These are phyloP conservation scores for Aaosphaeria pasadenensis DNA, from an alignment of 2,329 filamentous ascomycete genomes.

Conservation along the genomic window DNA sequence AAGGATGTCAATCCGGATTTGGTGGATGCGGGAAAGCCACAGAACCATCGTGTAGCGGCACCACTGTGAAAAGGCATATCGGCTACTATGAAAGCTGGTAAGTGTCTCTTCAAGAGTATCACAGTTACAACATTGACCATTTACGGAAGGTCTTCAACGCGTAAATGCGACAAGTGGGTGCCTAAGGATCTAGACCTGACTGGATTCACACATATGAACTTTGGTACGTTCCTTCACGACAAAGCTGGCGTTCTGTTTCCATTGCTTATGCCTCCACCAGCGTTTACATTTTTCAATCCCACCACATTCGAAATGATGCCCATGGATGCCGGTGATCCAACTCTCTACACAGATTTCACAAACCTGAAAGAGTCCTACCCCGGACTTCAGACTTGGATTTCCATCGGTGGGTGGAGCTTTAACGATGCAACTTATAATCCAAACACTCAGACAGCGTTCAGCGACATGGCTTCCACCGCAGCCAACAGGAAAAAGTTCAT, in stretches of 20 bases:
- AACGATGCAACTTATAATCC: slow-evolving; percentile 25
- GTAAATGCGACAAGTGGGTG: slow-evolving; percentile 7
- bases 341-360: too few relatives aligned
- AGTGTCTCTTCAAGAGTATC: too few relatives aligned
- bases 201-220: background rate
- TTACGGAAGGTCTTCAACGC: background rate
- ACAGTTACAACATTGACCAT: too few relatives aligned
- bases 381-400: slow-evolving; percentile 37
- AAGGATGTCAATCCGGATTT: background rate
- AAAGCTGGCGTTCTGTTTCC: background rate
- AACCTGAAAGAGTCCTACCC: slow-evolving; percentile 31
- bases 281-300: too few relatives aligned
- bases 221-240: background rate
- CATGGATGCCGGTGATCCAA: too few relatives aligned
- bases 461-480: slow-evolving; percentile 25
- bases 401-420: slow-evolving; percentile 44
- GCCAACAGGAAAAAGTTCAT: slow-evolving; percentile 35
- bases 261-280: background rate
- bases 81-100: slow-evolving; percentile 8
- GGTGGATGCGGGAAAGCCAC: background rate
- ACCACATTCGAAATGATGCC: too few relatives aligned
- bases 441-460: slow-evolving; percentile 19
- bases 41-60: background rate
- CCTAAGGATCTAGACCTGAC: slow-evolving; percentile 14
- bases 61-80: slow-evolving; percentile 1